Percentiles rank a stretch among this genome's conserved stretches.
phyloP scores from a whole-genome alignment of 495 filamentous ascomycete species.

The Aspergillus steynii region DNA sequence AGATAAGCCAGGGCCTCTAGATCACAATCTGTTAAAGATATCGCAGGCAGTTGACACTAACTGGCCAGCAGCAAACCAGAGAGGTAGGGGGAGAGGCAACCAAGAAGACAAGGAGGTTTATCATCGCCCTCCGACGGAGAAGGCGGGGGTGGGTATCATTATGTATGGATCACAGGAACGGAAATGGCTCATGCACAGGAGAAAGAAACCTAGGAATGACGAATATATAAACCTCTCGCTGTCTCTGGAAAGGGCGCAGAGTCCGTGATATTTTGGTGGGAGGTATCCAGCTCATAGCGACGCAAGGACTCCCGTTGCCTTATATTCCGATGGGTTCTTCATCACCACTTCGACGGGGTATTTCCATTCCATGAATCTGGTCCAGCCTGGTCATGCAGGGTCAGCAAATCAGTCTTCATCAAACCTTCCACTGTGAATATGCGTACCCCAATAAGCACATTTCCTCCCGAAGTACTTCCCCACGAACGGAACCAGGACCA shows the following conservation, averaged over 20 bases:
- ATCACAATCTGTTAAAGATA: not conserved
- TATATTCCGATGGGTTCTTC: conserved; percentile 58
- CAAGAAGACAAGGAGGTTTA: not conserved
- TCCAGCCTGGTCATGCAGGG: conserved; percentile 55
- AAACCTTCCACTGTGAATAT: not conserved
- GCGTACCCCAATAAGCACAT: conserved; percentile 92
- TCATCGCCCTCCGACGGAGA: not conserved
- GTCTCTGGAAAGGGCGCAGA: not conserved
- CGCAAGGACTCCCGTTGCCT: conserved; percentile 65
- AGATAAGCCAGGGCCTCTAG: not conserved
- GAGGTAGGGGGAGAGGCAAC: not conserved
- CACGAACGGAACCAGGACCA: conserved; percentile 89
- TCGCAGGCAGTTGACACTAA: too few species aligned
- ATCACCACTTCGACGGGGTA: conserved; percentile 67
- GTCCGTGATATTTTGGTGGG: not conserved
- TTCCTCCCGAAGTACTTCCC: conserved; percentile 92
- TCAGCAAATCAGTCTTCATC: not conserved
- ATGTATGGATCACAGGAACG: not conserved
- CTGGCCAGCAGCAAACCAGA: not conserved
- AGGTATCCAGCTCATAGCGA: conserved; percentile 52
- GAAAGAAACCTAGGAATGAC: not conserved
- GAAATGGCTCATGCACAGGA: not conserved
- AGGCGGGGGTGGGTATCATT: not conserved
- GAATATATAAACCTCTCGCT: not conserved
- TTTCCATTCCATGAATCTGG: conserved; percentile 75